Base-by-base conservation (phyloP, 2,329 filamentous ascomycete genomes). In the Ophiostoma perfectum region DNA sequence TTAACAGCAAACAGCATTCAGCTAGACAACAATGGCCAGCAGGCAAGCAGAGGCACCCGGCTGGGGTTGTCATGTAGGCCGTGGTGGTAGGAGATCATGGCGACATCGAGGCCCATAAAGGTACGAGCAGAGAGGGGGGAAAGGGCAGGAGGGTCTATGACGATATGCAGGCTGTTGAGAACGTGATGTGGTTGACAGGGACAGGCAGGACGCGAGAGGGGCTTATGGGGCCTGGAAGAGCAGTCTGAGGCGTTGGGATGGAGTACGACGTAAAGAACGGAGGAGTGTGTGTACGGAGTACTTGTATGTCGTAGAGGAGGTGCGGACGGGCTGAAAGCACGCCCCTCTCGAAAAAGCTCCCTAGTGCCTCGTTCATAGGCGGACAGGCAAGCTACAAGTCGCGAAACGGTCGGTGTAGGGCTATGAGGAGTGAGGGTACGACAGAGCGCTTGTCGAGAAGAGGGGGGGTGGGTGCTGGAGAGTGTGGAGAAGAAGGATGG, bases 51-150 rank as follows among this genome's bases (percentile, higher is more conserved):
- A 36, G 55, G 27, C 18, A 27, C 27, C 27, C 27, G 27, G 27
- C 27, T 27, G 27, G 27, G 27, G 27, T 2, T 27, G 27, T 27
- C 27, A 27, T 27, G 27, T 27, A 11, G 27, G 58, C 12, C 36
- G 12, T 14, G 38, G 38, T 4, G 38, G 12, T 38, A 52, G 27
- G 42, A 36, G 41, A 42, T 5, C 39, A 69, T 69, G 62, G 65
- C 65, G 68, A 69, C 52, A 70, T 68, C 60, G 62, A n/a, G 47
- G 68, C 62, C 68, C 62, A 67, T 42, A 64, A 42, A 64, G 62
- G 62, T 64, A 16, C 58, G n/a, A 60, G 12, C 16, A 42, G 47
- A 16, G 58, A 27, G 27, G n/a, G 44, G 6, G 42, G 45, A 44
- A n/a, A 27, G 5, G 12, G 44, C 16, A 36, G n/a, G 52, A 41